These are phyloP conservation scores for Coemansia sp. DNA, from an alignment of 192 early-diverging fungal species.

Conservation along the genomic window DNA sequence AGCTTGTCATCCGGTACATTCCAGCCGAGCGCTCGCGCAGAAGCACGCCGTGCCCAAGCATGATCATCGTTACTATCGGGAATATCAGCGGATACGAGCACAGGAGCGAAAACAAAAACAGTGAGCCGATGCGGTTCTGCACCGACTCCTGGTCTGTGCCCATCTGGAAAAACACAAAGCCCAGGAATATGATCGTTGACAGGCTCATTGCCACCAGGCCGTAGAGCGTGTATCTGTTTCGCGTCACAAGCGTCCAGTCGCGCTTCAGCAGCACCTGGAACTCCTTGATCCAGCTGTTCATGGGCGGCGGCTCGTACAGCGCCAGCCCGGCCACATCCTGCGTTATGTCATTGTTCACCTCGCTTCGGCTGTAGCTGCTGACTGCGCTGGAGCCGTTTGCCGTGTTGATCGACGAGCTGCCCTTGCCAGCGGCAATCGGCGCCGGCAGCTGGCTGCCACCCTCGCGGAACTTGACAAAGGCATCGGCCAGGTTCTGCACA, in stretches of 20 bases:
- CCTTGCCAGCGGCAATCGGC: background rate
- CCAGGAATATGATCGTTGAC: conserved; percentile 31
- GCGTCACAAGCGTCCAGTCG: background rate
- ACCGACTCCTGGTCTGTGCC: conserved; percentile 1
- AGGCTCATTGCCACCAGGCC: conserved; percentile 9
- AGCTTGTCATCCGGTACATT: conserved; percentile 54
- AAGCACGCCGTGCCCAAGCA: conserved; percentile 35
- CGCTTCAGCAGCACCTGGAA: conserved; percentile 8
- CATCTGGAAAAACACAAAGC: conserved; percentile 46
- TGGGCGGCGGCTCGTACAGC: conserved; percentile 2
- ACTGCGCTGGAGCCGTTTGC: background rate
- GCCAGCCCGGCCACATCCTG: conserved; percentile 2
- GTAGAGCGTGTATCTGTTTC: conserved; percentile 1
- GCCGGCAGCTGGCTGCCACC: background rate
- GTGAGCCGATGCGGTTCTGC: conserved; percentile 13
- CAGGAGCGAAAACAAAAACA: conserved; percentile 28
- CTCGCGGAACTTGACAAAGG: conserved; percentile 8
- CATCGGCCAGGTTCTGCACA: conserved; percentile 11
- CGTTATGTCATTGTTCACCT: conserved; percentile 6
- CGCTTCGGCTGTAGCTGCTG: background rate
- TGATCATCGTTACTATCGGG: conserved; percentile 29
- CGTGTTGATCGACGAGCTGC: background rate
- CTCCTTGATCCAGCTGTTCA: conserved; percentile 13
- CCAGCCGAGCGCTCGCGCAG: conserved; percentile 56
- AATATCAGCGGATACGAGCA: conserved; percentile 47